These are phyloP conservation scores for Coemansia aciculifera DNA, from an alignment of 192 early-diverging fungal genomes.

Conservation along the genomic window DNA sequence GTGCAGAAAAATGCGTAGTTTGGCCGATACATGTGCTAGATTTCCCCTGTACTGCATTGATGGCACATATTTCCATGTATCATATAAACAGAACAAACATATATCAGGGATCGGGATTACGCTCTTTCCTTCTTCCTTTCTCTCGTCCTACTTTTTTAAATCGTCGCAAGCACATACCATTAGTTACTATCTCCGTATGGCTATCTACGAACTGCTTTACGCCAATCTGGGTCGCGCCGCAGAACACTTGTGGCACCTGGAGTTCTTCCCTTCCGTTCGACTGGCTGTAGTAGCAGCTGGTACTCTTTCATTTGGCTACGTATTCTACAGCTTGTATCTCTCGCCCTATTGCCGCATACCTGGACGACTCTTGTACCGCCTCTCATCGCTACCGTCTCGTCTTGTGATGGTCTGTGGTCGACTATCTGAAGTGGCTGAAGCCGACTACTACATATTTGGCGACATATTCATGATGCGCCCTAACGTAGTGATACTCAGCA, in stretches of 20 bases:
- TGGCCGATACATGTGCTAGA: background rate
- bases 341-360: conserved; percentile 30
- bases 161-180: background rate
- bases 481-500: conserved; percentile 25
- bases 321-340: conserved; percentile 21
- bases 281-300: background rate
- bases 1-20: background rate
- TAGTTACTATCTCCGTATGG: background rate
- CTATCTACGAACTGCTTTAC: background rate
- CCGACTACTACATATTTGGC: conserved; percentile 31
- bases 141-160: background rate
- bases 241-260: background rate
- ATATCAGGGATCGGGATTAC: no score
- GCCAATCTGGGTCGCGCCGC: background rate
- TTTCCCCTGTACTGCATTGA: background rate
- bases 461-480: conserved; percentile 33
- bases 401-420: background rate
- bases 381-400: conserved; percentile 8
- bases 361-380: background rate
- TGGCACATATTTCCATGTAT: no score
- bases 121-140: background rate
- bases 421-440: conserved; percentile 14
- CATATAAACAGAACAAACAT: no score
- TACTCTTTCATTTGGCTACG: background rate
- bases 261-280: background rate